A percentile compares a stretch with the other conserved stretches of the same genome.
These are phyloP conservation scores for Melaleuca alternifolia DNA, from an alignment of 345 rosid species.

Conservation along the genomic window DNA sequence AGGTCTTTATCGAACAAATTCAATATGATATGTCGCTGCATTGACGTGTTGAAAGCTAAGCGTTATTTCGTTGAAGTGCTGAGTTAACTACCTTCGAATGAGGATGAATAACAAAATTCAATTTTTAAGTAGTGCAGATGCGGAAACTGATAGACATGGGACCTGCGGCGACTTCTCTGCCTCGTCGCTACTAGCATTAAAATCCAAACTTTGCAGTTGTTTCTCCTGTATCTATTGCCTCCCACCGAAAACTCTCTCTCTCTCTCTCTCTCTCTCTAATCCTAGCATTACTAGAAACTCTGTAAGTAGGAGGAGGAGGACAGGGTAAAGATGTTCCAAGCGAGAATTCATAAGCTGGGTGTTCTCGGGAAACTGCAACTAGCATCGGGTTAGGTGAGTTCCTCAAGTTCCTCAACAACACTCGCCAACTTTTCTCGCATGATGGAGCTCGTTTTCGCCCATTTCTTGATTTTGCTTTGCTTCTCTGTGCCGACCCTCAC, in stretches of 20 bases:
- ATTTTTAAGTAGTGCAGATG: neutral
- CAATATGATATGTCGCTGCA: neutral
- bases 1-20: neutral
- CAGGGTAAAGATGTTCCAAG: neutral
- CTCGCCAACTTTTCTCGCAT: neutral
- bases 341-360: neutral
- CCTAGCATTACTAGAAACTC: neutral
- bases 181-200: neutral
- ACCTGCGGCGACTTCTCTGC: neutral
- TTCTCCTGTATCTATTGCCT: neutral
- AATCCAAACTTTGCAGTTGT: neutral
- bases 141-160: neutral
- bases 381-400: neutral
- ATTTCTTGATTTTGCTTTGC: conserved; percentile 3
- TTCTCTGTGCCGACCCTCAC: neutral
- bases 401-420: neutral
- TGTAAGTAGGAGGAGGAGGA: neutral
- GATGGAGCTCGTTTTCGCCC: conserved; percentile 5
- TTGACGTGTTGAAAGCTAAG: neutral
- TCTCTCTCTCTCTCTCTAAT: neutral
- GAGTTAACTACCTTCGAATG: neutral
- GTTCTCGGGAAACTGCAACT: neutral
- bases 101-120: neutral
- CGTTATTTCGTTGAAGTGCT: neutral
- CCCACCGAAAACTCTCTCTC: neutral